Percentiles rank a stretch among this genome's conserved stretches.
phyloP scores from a whole-genome alignment of 768 basidiomycete genomes.

The Pluteus cervinus region DNA sequence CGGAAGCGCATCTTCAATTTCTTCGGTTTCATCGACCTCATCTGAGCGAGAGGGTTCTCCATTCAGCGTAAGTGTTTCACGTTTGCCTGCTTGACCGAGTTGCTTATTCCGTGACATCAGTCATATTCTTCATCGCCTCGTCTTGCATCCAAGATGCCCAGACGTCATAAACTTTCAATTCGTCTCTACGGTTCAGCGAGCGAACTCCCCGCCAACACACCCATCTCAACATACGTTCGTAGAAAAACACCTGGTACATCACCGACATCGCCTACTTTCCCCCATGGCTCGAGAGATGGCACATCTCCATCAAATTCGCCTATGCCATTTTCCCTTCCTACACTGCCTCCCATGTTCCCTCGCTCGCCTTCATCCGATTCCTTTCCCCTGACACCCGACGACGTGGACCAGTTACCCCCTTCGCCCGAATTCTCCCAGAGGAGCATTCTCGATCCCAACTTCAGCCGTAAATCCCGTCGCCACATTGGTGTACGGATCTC shows the following conservation, averaged over 20 bases:
- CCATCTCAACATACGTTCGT: conserved; percentile 76
- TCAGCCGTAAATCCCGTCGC: no score
- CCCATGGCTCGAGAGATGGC: conserved; percentile 31
- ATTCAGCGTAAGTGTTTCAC: conserved; percentile 23
- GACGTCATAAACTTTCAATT: conserved; percentile 37
- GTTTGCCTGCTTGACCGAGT: conserved; percentile 10
- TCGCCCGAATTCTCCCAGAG: no score
- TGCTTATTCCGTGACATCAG: conserved; percentile 8
- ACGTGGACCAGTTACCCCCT: no score
- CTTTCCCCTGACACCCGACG: not conserved
- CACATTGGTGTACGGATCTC: no score
- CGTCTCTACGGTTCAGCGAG: conserved; percentile 42
- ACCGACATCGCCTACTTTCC: conserved; percentile 60
- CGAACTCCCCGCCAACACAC: conserved; percentile 59
- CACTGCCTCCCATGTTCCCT: conserved; percentile 38
- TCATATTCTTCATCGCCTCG: conserved; percentile 39
- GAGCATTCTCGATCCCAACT: no score
- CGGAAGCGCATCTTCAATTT: conserved; percentile 41
- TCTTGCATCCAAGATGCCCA: conserved; percentile 30
- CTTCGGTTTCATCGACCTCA: conserved; percentile 29
- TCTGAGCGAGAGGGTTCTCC: conserved; percentile 33
- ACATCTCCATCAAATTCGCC: conserved; percentile 29
- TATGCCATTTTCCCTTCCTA: conserved; percentile 58
- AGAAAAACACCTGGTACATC: conserved; percentile 74
- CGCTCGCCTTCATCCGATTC: not conserved